Evolutionary conservation across 345 rosid genomes (phyloP), one percentile per base, ranked within the genome.

Genomic region (Arabidopsis suecica): DNA sequence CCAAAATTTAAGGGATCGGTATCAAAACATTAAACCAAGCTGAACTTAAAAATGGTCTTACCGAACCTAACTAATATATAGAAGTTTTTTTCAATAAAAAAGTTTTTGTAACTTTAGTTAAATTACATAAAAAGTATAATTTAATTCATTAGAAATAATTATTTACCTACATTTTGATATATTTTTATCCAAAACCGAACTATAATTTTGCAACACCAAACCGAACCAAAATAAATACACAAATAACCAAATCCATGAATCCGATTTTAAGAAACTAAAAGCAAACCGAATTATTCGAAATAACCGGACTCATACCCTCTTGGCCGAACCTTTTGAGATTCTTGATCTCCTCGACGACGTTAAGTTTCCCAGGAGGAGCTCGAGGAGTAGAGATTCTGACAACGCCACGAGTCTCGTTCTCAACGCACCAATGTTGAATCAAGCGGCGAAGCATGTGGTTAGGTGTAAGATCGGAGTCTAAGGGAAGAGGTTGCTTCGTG

Each of bases 391-490:
- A 86, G 58, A 89, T 82, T 40, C 82, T 68, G 23, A 81, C 84
- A 40, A 87, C 55, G 4, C 91, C 90, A 5, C 56, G 54, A 2
- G 85, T 76, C 5, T 87, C 84, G 56, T 87, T 91, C 20, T 85
- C 85, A 3, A 71, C 69, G 78, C 88, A 80, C 97, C 97, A 91
- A 5, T 86, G 82, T 72, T 89, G 94, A 59, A 88, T 86, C 4
- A 91, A 71, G 13, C 96, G 86, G 58, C 92, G 91, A 48, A 93
- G 75, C 55, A 81, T 90, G 72, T 86, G 93, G 76, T 91, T 93
- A 12, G 98, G 93, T 5, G 95, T 91, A 14, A 93, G 78, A 64
- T 87, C 89, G 1, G 89, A 87, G 61, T 81, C 88, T 37, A 13
- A 34, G 1, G 87, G 84, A 71, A 93, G 74, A 22, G 84, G 78